Conservation (phyloP, 1,284 basidiomycete genomes). For the Rhodofomes roseus region DNA sequence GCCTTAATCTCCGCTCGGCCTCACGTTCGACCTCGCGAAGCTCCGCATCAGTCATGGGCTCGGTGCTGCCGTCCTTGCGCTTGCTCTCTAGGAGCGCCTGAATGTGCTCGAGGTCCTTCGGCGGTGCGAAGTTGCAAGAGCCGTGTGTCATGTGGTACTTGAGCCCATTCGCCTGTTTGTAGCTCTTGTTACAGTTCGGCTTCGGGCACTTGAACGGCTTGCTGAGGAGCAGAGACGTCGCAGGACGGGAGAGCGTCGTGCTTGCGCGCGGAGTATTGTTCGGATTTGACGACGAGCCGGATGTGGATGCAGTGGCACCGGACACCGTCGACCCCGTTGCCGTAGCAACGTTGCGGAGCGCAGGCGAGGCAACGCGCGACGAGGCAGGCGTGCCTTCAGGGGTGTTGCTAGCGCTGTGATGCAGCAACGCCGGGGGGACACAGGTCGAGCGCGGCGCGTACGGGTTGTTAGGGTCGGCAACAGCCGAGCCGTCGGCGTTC, state of each 20-base stretch:
- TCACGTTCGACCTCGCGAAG: slow-evolving; percentile 74
- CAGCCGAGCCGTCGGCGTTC: slow-evolving; percentile 28
- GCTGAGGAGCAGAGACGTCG: slow-evolving; percentile 51
- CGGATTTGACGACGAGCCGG: slow-evolving; percentile 18
- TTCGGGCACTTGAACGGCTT: slow-evolving; percentile 98
- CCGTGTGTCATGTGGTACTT: slow-evolving; percentile 98
- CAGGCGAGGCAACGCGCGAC: slow-evolving; percentile 39
- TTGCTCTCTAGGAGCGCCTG: slow-evolving; percentile 65
- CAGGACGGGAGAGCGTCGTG: slow-evolving; percentile 48
- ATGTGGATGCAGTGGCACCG: slow-evolving; percentile 19
- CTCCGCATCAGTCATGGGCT: slow-evolving; percentile 61
- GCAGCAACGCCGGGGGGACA: slow-evolving; percentile 64
- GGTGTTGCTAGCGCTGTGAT: slow-evolving; percentile 34
- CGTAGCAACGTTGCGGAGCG: slow-evolving; percentile 20
- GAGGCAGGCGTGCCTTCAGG: slow-evolving; percentile 39
- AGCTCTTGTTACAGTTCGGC: slow-evolving; percentile 96
- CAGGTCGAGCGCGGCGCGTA: slow-evolving; percentile 39
- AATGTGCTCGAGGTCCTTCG: slow-evolving; percentile 72
- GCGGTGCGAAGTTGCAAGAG: slow-evolving; percentile 88
- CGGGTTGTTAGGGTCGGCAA: slow-evolving; percentile 25
- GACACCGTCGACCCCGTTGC: slow-evolving; percentile 17
- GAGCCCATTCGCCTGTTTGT: slow-evolving; percentile 96
- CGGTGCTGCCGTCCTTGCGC: slow-evolving; percentile 34
- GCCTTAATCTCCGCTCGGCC: slow-evolving; percentile 76
- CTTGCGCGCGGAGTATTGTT: slow-evolving; percentile 36